Percentiles rank a stretch among this genome's conserved stretches.
phyloP scores from a whole-genome alignment of 352 stramenopile genomes.

The Pythium vanterpoolii region DNA sequence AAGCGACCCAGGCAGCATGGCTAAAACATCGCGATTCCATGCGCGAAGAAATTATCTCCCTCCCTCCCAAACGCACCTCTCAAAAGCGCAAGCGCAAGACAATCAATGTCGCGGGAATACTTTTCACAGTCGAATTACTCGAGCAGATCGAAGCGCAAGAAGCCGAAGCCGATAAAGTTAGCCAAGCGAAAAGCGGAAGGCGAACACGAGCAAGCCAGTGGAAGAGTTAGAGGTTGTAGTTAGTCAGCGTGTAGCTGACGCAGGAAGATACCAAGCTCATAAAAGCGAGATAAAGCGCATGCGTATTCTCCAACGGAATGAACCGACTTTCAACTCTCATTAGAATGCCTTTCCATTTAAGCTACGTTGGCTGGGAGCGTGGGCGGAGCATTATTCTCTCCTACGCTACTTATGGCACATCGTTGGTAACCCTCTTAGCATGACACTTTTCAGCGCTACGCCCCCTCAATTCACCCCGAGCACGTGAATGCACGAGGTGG shows the following conservation, averaged over 20 bases:
- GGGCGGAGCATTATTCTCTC: constrained; percentile 8
- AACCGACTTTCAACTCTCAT: constrained; percentile 9
- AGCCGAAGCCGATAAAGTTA: background rate
- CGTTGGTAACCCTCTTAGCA: constrained; percentile 4
- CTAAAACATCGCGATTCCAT: constrained; percentile 1
- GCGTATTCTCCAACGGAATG: constrained; percentile 6
- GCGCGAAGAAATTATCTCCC: background rate
- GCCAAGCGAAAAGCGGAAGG: constrained; percentile 1
- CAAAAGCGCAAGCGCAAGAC: constrained; percentile 8
- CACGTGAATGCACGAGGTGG: constrained; percentile 1
- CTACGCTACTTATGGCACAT: constrained; percentile 4
- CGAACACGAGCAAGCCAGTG: background rate
- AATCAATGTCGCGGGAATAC: background rate
- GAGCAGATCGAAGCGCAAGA: constrained; percentile 7
- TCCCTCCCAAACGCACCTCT: background rate
- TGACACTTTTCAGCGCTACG: constrained; percentile 4
- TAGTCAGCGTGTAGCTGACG: too few species aligned
- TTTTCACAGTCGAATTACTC: background rate
- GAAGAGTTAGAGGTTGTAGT: background rate
- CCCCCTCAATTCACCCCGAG: constrained; percentile 7
- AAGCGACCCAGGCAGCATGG: background rate
- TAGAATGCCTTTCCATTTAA: constrained; percentile 7
- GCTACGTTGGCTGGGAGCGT: constrained; percentile 5
- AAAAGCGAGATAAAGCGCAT: background rate
- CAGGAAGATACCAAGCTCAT: background rate